phyloP scores from a whole-genome alignment of 805 yeast genomes.

The Saturnispora besseyi region DNA sequence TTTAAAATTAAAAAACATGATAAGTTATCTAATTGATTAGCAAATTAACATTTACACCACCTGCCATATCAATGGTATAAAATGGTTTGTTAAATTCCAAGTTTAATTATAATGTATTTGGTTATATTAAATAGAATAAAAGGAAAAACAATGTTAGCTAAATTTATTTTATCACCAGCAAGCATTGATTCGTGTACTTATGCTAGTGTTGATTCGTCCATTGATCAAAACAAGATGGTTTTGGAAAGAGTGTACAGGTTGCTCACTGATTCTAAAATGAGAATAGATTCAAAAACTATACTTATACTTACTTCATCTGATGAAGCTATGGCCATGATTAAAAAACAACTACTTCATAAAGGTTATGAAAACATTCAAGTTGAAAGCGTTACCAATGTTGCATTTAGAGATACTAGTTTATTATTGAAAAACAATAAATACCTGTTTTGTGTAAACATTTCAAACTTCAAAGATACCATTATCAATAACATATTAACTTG shows the following conservation, averaged over 20 bases:
- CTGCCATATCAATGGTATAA: no score
- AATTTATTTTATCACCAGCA: constrained; percentile 1
- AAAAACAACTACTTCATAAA: neutral
- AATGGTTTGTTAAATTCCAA: no score
- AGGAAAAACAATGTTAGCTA: neutral
- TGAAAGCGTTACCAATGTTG: neutral
- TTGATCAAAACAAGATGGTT: neutral
- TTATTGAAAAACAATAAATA: neutral
- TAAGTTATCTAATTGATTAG: no score
- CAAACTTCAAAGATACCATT: neutral
- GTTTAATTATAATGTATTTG: no score
- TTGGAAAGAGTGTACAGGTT: neutral
- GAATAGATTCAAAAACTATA: neutral
- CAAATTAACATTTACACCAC: no score
- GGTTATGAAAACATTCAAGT: neutral
- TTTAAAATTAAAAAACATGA: no score
- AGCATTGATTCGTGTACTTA: neutral
- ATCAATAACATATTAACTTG: neutral
- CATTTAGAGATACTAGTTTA: neutral
- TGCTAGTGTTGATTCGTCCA: neutral
- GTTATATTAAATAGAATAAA: no score
- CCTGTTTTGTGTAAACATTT: neutral
- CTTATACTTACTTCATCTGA: constrained; percentile 2
- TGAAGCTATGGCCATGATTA: neutral
- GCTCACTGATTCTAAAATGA: neutral